A percentile compares a stretch with the other conserved stretches of the same genome.
Conservation (phyloP, 768 basidiomycete species). For the Termitomyces sp. region DNA sequence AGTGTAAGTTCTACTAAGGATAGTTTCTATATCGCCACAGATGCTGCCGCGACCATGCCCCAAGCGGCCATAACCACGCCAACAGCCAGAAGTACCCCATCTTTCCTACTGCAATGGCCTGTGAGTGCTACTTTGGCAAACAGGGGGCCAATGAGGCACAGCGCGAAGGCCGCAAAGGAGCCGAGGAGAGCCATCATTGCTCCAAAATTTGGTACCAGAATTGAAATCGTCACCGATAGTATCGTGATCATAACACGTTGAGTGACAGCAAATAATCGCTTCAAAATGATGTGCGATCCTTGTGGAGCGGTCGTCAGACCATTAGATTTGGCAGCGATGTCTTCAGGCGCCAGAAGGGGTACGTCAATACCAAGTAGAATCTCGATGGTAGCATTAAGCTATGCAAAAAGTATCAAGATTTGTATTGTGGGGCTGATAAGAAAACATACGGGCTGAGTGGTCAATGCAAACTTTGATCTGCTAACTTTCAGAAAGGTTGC, state of each 20-base stretch:
- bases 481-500: slow-evolving; percentile 13
- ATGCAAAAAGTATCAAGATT: neutral
- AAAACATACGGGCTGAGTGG: slow-evolving; percentile 67
- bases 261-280: slow-evolving; percentile 38
- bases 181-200: slow-evolving; percentile 88
- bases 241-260: slow-evolving; percentile 59
- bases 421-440: neutral
- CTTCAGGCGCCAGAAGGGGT: slow-evolving; percentile 32
- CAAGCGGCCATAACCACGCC: slow-evolving; percentile 68
- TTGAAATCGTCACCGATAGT: slow-evolving; percentile 64
- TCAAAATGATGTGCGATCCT: slow-evolving; percentile 28
- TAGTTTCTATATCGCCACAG: slow-evolving; percentile 31
- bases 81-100: slow-evolving; percentile 48
- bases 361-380: slow-evolving; percentile 66
- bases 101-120: slow-evolving; percentile 43
- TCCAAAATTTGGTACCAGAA: slow-evolving; percentile 76
- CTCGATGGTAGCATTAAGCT: slow-evolving; percentile 84
- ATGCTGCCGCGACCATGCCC: slow-evolving; percentile 71
- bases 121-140: slow-evolving; percentile 63
- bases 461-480: slow-evolving; percentile 86
- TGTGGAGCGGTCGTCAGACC: slow-evolving; percentile 24
- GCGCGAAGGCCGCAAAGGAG: slow-evolving; percentile 76
- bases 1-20: neutral
- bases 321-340: slow-evolving; percentile 31
- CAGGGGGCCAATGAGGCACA: slow-evolving; percentile 77